Evolutionary conservation across 2,329 filamentous ascomycete species (phyloP).

Genomic region (Xylariaceae sp.): DNA sequence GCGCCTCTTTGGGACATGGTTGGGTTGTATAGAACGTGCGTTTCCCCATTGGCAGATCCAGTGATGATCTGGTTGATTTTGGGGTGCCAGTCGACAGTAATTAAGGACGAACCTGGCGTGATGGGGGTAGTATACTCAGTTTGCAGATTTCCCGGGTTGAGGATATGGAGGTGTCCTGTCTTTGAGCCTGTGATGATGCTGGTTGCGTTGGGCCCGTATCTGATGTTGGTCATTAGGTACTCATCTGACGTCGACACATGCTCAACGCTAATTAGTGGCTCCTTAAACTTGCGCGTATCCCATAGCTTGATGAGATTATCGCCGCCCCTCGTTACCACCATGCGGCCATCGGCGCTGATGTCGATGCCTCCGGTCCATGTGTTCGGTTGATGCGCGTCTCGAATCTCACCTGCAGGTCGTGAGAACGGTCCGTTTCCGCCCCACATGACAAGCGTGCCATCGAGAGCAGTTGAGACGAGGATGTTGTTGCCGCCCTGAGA

Average conservation of each 20-base stretch:
- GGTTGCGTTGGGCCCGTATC: constrained; percentile 79
- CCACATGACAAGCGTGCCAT: constrained; percentile 91
- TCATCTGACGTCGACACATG: constrained; percentile 81
- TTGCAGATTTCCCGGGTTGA: constrained; percentile 87
- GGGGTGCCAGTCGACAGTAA: constrained; percentile 86
- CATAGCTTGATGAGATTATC: constrained; percentile 93
- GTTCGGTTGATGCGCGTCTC: constrained; percentile 74
- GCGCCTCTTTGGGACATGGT: constrained; percentile 78
- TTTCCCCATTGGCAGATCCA: constrained; percentile 86
- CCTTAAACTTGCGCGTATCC: constrained; percentile 95
- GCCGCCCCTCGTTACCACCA: constrained; percentile 86
- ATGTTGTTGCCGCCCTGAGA: constrained; percentile 75
- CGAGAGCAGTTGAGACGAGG: constrained; percentile 77
- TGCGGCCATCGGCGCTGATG: constrained; percentile 84
- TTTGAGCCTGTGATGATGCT: constrained; percentile 87
- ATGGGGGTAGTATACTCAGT: constrained; percentile 84
- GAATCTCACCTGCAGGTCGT: constrained; percentile 77
- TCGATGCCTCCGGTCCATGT: constrained; percentile 93
- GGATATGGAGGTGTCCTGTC: constrained; percentile 82
- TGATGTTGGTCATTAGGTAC: constrained; percentile 82
- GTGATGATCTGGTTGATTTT: constrained; percentile 96
- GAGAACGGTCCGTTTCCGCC: constrained; percentile 82
- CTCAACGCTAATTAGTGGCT: constrained; percentile 74
- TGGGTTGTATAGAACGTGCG: constrained; percentile 87
- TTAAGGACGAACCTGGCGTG: constrained; percentile 79